Conservation (phyloP, 2,329 filamentous ascomycete genomes). For the Geosmithia morbida region DNA sequence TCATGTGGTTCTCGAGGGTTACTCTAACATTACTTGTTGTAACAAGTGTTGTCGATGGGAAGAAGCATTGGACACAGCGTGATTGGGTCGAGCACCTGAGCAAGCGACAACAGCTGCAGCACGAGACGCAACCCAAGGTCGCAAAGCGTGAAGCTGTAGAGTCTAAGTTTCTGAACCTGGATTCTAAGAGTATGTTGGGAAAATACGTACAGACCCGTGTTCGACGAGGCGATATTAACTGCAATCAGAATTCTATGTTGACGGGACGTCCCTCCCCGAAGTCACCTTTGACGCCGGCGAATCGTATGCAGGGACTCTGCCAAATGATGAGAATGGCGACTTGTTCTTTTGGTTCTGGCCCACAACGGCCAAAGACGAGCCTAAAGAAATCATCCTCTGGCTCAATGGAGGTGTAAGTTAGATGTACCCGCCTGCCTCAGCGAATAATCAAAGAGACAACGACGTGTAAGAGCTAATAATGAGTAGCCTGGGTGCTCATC, state of each 20-base stretch:
- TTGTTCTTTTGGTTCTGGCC: slow-evolving; percentile 58
- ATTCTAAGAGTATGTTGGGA: not conserved
- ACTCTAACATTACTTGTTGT: not conserved
- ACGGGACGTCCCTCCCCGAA: slow-evolving; percentile 51
- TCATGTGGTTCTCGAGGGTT: not conserved
- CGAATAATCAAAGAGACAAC: not conserved
- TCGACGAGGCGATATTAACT: not conserved
- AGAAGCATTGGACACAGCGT: not conserved
- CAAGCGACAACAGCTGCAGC: not conserved
- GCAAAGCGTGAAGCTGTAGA: not conserved
- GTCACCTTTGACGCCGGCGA: slow-evolving; percentile 55
- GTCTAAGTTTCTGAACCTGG: not conserved
- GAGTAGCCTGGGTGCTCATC: not conserved
- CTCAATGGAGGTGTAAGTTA: slow-evolving; percentile 35
- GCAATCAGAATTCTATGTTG: slow-evolving; percentile 16
- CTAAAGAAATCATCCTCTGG: slow-evolving; percentile 49
- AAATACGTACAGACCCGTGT: not conserved
- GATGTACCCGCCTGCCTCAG: not conserved
- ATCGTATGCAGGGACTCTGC: slow-evolving; percentile 46
- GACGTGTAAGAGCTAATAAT: not conserved
- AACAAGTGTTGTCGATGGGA: not conserved
- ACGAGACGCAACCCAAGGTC: not conserved
- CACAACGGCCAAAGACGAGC: slow-evolving; percentile 29
- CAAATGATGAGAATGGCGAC: slow-evolving; percentile 31
- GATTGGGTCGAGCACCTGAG: not conserved